Conservation (phyloP, 2,329 filamentous ascomycete species). For the Colletotrichum chrysophilum region DNA sequence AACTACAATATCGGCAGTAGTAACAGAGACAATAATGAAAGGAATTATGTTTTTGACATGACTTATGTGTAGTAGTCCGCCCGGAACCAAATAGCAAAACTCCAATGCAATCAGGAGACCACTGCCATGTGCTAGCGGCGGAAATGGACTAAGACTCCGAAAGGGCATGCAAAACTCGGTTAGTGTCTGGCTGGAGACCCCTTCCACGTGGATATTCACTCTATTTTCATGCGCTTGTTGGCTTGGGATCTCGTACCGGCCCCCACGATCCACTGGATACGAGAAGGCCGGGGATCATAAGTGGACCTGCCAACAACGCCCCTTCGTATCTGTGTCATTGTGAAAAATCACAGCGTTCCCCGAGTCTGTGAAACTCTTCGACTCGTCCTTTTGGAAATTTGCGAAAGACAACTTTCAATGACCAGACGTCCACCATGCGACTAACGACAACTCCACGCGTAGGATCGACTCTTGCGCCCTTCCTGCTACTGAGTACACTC, state of each 20-base stretch:
- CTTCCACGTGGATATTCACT: neutral
- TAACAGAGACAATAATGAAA: too few species aligned
- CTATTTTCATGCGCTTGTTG: neutral
- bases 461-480: neutral
- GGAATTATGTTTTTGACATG: too few species aligned
- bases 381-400: neutral
- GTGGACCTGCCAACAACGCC: neutral
- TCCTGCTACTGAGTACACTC: neutral
- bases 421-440: fast-evolving
- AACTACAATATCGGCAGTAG: too few species aligned
- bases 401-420: neutral
- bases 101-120: too few species aligned
- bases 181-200: neutral
- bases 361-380: fast-evolving
- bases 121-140: too few species aligned
- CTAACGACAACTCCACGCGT: fast-evolving
- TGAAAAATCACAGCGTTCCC: fast-evolving
- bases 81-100: too few species aligned
- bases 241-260: neutral
- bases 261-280: neutral
- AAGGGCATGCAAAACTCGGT: neutral
- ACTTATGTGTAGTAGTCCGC: too few species aligned
- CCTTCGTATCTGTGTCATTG: neutral
- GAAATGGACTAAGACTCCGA: neutral
- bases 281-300: neutral